Base-by-base conservation (phyloP, 345 rosid genomes). In the Eucalyptus pauciflora region DNA sequence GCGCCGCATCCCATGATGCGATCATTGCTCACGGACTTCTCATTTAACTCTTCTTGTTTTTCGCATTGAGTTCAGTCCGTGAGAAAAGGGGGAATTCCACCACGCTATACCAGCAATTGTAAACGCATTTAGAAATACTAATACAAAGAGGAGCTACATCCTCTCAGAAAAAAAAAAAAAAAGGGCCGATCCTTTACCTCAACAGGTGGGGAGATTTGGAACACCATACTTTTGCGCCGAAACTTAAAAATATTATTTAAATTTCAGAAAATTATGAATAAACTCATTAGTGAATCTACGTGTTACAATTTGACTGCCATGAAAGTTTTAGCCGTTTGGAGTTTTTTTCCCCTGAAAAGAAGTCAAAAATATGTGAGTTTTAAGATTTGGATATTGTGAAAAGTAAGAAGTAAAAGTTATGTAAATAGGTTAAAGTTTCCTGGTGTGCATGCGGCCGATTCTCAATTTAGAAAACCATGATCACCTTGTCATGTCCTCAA, bases 291-390 rank as follows among this genome's bases (percentile, higher is more conserved):
- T 60, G 67, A 27, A 60, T 60, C 67, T 60, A 60, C 13, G 2
- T 60, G 31, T 60, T 27, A 27, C 67, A 5, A 60, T 60, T 60
- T 56, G 27, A 56, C 0, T 56, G 29, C 0, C 25, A 24, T 56
- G 29, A 60, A 60, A 11, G 15, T 60, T 60, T 24, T 27, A 27
- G 31, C 67, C 0, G 64, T 24, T 58, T 58, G 3, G 64, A 12
- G 6, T 56, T 60, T 54, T 22, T 9, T 1, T 33, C 37, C 5
- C 0, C 0, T 6, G 2, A 29, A 29, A 27, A 62, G 0, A 62
- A 13, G 9, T 6, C 9, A 4, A 64, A 29, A 64, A 17, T 29
- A 14, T n/a, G 71, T 64, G 9, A n/a, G 4, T 64, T 64, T 64
- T 5, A 25, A 2, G n/a, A 58, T 2, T 58, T 58, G 12, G 13